These are phyloP conservation scores for Coix lacrymajobi DNA, from an alignment of 176 grass and related monocot species.

Conservation along the genomic window DNA sequence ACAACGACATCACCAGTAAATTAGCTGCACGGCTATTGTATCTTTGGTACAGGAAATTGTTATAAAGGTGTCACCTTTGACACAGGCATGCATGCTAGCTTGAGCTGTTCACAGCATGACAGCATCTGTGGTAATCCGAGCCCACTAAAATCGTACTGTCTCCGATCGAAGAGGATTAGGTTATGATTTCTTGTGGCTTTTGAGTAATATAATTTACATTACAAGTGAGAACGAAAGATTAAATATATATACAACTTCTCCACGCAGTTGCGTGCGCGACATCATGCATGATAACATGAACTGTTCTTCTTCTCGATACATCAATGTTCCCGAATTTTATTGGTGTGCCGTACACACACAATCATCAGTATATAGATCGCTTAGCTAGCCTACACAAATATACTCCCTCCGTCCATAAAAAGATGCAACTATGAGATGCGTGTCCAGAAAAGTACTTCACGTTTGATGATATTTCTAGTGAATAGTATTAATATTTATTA, in stretches of 20 bases:
- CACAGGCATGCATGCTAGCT: background rate
- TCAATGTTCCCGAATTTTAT: slow-evolving; percentile 35
- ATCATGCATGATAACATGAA: background rate
- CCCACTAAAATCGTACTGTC: too few species aligned
- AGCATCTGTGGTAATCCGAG: too few species aligned
- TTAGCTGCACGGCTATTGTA: background rate
- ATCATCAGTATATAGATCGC: background rate
- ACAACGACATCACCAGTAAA: background rate
- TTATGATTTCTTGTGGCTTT: background rate
- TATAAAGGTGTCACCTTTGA: background rate
- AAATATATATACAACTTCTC: background rate
- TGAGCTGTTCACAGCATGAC: background rate
- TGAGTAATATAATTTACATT: background rate
- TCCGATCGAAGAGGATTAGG: background rate
- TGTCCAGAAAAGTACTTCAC: too few species aligned
- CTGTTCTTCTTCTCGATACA: slow-evolving; percentile 28
- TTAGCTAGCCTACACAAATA: background rate
- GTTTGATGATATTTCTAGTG: too few species aligned
- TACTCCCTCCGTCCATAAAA: too few species aligned
- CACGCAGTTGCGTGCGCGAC: background rate
- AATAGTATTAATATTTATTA: too few species aligned
- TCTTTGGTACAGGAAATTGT: background rate
- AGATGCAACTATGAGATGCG: too few species aligned
- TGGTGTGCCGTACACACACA: background rate
- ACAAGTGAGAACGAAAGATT: background rate